Evolutionary conservation across 140 eudicot genomes (phyloP), one percentile per base, ranked within the genome.

Genomic region (Ambrosia hybrid): DNA sequence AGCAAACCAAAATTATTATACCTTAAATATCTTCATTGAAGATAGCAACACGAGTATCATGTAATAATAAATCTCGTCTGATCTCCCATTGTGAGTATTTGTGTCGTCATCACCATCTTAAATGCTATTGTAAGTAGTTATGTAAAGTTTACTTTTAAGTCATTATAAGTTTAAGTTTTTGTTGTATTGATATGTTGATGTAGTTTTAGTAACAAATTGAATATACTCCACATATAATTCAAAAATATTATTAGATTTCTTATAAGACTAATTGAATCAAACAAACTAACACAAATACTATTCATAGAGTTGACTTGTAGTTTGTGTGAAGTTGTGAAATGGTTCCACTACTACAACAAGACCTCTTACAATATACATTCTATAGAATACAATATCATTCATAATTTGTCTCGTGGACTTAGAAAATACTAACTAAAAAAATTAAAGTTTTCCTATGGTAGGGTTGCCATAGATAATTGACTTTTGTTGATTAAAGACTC

Each of bases 241-340:
- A 67, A 67, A 46, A 17, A 16, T 51, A 67, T 9, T 17, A 16
- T 7, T 9, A 16, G 1, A 2, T 21, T 21, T 55, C 30, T n/a
- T 3, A 36, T 59, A 58, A 75, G 62, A 30, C 45, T 57, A 45
- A 15, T 45, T 14, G 26, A 34, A 34, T 6, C 46, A 13, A 60
- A 51, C 63, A 60, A 49, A 69, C 58, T 45, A 67, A 68, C 59
- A 15, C 8, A 78, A 57, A 71, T 15, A 78, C 53, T 71, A 65
- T 43, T 64, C 46, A 1, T 65, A 34, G 39, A 49, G 68, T 78
- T 82, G 83, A 82, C 86, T 82, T 82, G 53, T 17, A 78, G 79
- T 68, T 33, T 75, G 65, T 60, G 57, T 72, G 71, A 55, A 73
- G 49, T 78, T 49, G 73, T 73, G 81, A 72, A 65, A 34, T 67